phyloP scores from a whole-genome alignment of 192 early-diverging fungal species.

The Podila horticola region DNA sequence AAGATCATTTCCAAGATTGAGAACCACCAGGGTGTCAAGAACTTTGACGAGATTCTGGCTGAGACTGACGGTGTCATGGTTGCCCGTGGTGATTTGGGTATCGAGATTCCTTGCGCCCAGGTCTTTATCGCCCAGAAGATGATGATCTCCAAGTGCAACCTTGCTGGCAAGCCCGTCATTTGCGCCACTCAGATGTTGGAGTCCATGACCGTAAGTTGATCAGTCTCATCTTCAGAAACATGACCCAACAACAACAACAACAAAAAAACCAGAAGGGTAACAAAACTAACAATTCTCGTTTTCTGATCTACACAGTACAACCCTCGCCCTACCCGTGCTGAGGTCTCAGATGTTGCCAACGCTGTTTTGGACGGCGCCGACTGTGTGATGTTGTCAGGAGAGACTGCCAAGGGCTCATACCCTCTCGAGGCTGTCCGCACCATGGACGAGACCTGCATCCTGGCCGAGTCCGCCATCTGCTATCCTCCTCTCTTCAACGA shows the following conservation, averaged over 20 bases:
- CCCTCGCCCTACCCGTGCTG: constrained; percentile 98
- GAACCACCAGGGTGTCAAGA: constrained; percentile 95
- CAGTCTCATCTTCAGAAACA: neutral
- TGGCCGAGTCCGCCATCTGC: constrained; percentile 94
- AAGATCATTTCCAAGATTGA: constrained; percentile 99
- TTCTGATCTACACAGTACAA: constrained; percentile 65
- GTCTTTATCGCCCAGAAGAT: constrained; percentile 97
- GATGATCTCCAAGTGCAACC: constrained; percentile 98
- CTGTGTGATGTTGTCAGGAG: constrained; percentile 99
- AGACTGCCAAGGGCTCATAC: constrained; percentile 96
- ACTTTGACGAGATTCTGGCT: constrained; percentile 97
- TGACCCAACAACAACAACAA: no score
- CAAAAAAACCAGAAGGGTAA: no score
- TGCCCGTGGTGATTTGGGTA: constrained; percentile 98
- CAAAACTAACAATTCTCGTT: neutral
- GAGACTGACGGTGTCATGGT: constrained; percentile 99
- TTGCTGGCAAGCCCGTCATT: constrained; percentile 96
- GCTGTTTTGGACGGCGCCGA: constrained; percentile 98
- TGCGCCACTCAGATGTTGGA: constrained; percentile 99
- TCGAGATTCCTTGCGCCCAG: constrained; percentile 94
- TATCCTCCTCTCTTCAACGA: constrained; percentile 95
- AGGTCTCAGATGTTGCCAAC: constrained; percentile 98
- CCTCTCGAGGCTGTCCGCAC: constrained; percentile 90
- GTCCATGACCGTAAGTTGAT: constrained; percentile 79
- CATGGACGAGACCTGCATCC: constrained; percentile 93